Base-by-base conservation (phyloP, 805 yeast species). In the Kodamaea hsintzibuensis region DNA sequence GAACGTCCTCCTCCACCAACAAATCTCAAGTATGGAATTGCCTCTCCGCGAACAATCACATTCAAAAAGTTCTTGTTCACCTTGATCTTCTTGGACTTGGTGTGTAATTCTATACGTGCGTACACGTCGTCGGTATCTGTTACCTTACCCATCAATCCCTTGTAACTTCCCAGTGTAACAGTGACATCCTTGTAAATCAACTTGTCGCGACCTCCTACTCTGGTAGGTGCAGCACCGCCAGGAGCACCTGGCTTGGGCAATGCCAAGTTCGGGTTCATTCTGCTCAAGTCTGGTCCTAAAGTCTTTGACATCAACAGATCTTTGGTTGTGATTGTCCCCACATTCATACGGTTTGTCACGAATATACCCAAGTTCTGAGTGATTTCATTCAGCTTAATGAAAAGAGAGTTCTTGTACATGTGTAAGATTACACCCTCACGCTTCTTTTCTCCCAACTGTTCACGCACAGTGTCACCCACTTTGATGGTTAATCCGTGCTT, bases 41-140 rank as follows among this genome's bases (percentile, higher is more conserved):
- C 80, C 59, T 79, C 84, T 47, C 91, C 91, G 53, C 83, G 85
- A 48, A 88, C 82, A 52, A 78, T 63, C 63, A 91, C 93, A 59
- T 90, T 81, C 63, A 95, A 78, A 65, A 86, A 89, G 35, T 82
- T 79, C 65, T 92, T 92, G 62, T 85, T 86, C 35, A 95, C 89
- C 55, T 93, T 89, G 57, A 92, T 84, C 55, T 88, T 89, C 69
- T 93, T 95, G 66, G 86, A 86, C 60, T 92, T 92, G 25, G 97
- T 89, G 70, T 95, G 98, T 59, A 95, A 80, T 73, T 95, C 99
- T 44, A 95, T 89, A 56, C 98, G 82, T 1, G 98, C 98, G 60
- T 81, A 82, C 12, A 88, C 88, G 57, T 96, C 99, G 62, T 91
- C 95, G 8, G 97, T 91, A 67, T 95, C 98, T 60, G 89, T 88